Conservation (phyloP, 768 basidiomycete species). For the Pisolithus orientalis region DNA sequence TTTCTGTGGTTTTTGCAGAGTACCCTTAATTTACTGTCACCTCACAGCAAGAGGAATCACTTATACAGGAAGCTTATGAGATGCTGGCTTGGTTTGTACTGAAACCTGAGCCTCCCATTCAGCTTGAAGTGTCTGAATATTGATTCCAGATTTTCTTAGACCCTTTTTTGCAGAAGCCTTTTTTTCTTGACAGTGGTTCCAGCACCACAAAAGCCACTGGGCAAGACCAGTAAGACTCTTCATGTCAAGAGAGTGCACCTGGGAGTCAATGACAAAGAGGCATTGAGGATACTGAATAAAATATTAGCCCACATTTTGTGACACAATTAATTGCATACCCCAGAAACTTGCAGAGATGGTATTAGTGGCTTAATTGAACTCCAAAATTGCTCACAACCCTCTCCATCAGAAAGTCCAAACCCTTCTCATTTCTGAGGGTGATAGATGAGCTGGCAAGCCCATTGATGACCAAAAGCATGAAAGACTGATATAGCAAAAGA, state of each 20-base stretch:
- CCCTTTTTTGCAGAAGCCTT: not conserved
- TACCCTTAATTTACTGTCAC: not conserved
- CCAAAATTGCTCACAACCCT: constrained; percentile 24
- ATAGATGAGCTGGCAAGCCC: constrained; percentile 30
- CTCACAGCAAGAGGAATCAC: not conserved
- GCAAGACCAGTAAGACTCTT: constrained; percentile 10
- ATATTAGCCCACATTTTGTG: constrained; percentile 7
- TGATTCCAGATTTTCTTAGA: too few species aligned
- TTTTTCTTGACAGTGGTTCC: constrained; percentile 7
- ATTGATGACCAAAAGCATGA: constrained; percentile 32
- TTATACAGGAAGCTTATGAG: not conserved
- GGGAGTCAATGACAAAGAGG: constrained; percentile 21
- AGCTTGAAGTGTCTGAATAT: not conserved
- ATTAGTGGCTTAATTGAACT: constrained; percentile 15
- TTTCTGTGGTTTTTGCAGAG: not conserved
- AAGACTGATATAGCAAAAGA: constrained; percentile 26
- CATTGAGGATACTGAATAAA: constrained; percentile 19
- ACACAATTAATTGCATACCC: constrained; percentile 7
- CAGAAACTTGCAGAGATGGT: constrained; percentile 11
- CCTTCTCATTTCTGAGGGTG: constrained; percentile 26
- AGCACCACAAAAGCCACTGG: constrained; percentile 7
- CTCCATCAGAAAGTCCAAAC: constrained; percentile 22
- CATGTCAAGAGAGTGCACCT: constrained; percentile 14
- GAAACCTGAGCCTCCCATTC: constrained; percentile 16
- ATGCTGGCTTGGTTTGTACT: constrained; percentile 14